phyloP scores from a whole-genome alignment of 2,329 filamentous ascomycete genomes.

The Trichoderma sp. region DNA sequence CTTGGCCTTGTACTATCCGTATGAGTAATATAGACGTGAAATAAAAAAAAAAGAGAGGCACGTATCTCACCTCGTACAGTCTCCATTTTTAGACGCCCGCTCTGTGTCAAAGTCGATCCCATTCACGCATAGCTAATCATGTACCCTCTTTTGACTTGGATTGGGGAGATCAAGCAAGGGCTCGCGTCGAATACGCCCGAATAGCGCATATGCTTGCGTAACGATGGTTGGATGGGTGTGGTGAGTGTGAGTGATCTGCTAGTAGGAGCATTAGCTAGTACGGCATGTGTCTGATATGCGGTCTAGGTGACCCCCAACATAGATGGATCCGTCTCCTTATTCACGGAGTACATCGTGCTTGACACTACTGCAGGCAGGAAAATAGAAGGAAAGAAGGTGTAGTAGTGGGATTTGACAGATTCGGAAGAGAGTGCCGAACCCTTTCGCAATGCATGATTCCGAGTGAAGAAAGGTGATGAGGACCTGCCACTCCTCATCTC shows the following conservation, averaged over 20 bases:
- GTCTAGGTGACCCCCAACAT: constrained; percentile 5
- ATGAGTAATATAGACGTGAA: not conserved
- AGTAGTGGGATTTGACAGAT: not conserved
- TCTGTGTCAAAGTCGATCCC: not conserved
- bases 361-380: not conserved
- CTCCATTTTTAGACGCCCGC: not conserved
- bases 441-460: not conserved
- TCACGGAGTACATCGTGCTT: not conserved
- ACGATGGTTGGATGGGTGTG: not conserved
- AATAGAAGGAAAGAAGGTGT: not conserved
- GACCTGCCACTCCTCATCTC: not conserved
- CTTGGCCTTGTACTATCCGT: not conserved
- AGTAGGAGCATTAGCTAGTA: not conserved
- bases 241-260: not conserved
- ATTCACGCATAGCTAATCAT: not conserved
- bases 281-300: not conserved
- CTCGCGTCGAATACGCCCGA: not conserved
- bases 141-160: not conserved
- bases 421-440: not conserved
- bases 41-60: not conserved
- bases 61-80: not conserved
- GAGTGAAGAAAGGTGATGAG: not conserved
- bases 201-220: not conserved
- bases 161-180: not conserved
- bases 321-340: constrained; percentile 6